These are phyloP conservation scores for Setaria italica DNA, from an alignment of 202 grass and related monocot genomes.

Conservation along the genomic window DNA sequence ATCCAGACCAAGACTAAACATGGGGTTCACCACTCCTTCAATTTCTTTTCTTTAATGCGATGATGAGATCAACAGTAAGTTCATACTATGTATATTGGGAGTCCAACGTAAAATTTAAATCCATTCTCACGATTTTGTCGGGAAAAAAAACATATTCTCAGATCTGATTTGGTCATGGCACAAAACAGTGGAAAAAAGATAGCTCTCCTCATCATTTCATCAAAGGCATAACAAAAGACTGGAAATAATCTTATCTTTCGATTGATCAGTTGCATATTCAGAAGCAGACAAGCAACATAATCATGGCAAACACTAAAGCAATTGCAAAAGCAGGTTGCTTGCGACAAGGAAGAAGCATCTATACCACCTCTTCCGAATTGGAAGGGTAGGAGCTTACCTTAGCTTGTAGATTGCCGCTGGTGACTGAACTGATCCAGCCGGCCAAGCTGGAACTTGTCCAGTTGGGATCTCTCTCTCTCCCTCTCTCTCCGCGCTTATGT, in stretches of 20 bases:
- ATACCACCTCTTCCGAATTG: background rate
- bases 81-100: background rate
- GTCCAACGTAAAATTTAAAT: background rate
- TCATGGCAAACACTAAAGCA: background rate
- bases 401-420: background rate
- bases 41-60: background rate
- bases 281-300: background rate
- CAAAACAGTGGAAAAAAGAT: background rate
- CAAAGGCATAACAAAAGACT: background rate
- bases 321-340: background rate
- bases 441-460: background rate
- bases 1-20: background rate
- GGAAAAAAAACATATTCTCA: background rate
- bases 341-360: constrained; percentile 7
- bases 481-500: background rate
- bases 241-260: background rate
- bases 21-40: background rate
- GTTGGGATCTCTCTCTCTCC: background rate
- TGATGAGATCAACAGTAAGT: background rate
- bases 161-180: background rate
- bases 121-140: too few species aligned
- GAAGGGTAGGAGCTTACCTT: background rate
- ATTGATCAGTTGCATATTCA: background rate
- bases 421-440: background rate
- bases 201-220: background rate